phyloP scores from a whole-genome alignment of 2,329 filamentous ascomycete species.

The Fusarium brevicatenulatum region DNA sequence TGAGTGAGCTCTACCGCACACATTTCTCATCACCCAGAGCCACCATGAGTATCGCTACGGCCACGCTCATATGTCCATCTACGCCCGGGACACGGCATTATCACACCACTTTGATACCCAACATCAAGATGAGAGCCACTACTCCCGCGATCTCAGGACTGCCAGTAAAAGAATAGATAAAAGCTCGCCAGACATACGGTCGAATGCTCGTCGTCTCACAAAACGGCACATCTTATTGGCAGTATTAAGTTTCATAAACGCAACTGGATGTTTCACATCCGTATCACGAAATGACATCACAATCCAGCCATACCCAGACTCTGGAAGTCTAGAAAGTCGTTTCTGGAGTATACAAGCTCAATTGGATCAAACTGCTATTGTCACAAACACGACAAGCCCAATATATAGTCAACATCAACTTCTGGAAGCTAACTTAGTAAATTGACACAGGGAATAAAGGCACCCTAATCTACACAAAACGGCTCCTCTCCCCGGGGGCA shows the following conservation, averaged over 20 bases:
- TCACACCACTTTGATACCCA: not conserved
- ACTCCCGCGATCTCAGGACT: not conserved
- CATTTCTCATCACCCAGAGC: not conserved
- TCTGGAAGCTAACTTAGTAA: constrained; percentile 47
- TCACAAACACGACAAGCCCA: not conserved
- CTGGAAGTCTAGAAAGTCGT: not conserved
- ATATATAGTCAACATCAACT: constrained; percentile 41
- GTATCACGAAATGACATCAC: constrained; percentile 33
- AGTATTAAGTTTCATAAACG: not conserved
- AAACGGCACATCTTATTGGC: not conserved
- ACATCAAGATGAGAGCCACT: not conserved
- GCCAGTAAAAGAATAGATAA: not conserved
- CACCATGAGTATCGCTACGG: not conserved
- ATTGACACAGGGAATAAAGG: constrained; percentile 50
- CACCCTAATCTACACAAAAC: constrained; percentile 56
- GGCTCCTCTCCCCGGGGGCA: constrained; percentile 38
- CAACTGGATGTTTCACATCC: not conserved
- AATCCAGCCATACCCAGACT: not conserved
- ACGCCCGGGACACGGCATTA: not conserved
- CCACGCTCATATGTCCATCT: not conserved
- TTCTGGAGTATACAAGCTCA: not conserved
- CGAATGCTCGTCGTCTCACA: not conserved
- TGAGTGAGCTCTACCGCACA: not conserved
- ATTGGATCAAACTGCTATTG: not conserved
- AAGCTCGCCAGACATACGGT: not conserved